phyloP scores from a whole-genome alignment of 2,329 filamentous ascomycete species.

The Capronia americana region DNA sequence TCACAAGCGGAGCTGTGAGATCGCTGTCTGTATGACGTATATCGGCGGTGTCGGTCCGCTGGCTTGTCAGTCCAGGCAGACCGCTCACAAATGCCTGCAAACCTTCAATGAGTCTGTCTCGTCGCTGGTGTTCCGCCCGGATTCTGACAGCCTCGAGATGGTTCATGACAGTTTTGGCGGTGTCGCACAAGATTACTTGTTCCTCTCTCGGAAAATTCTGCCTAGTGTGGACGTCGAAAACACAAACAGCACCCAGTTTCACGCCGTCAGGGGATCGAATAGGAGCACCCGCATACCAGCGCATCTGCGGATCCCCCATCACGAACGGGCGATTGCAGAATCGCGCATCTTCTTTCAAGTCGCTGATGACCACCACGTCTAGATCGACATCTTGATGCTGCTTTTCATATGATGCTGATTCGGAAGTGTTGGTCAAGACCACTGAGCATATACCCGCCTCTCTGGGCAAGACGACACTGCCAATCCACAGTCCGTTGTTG shows the following conservation, averaged over 20 bases:
- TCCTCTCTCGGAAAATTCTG: conserved; percentile 56
- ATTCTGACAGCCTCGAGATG: conserved; percentile 64
- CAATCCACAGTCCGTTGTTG: conserved; percentile 41
- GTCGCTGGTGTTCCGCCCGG: conserved; percentile 59
- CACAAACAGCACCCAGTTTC: conserved; percentile 62
- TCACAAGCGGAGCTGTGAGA: not conserved
- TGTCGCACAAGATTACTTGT: conserved; percentile 61
- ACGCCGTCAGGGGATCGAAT: conserved; percentile 63
- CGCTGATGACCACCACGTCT: conserved; percentile 43
- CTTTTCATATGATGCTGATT: not conserved
- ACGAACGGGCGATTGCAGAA: conserved; percentile 43
- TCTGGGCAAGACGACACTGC: conserved; percentile 42
- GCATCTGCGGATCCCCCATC: conserved; percentile 43
- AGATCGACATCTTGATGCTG: not conserved
- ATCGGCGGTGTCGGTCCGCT: not conserved
- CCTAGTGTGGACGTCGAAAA: conserved; percentile 51
- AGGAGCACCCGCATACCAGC: conserved; percentile 65
- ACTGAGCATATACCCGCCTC: conserved; percentile 39
- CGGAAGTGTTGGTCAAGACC: conserved; percentile 21
- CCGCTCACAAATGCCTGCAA: conserved; percentile 59
- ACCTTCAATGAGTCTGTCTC: conserved; percentile 61
- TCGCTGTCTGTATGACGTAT: not conserved
- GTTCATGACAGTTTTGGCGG: conserved; percentile 63
- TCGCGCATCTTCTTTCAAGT: conserved; percentile 47
- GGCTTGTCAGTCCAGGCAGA: conserved; percentile 3